Conservation (phyloP, 306 rosid genomes). For the Pueraria montana region DNA sequence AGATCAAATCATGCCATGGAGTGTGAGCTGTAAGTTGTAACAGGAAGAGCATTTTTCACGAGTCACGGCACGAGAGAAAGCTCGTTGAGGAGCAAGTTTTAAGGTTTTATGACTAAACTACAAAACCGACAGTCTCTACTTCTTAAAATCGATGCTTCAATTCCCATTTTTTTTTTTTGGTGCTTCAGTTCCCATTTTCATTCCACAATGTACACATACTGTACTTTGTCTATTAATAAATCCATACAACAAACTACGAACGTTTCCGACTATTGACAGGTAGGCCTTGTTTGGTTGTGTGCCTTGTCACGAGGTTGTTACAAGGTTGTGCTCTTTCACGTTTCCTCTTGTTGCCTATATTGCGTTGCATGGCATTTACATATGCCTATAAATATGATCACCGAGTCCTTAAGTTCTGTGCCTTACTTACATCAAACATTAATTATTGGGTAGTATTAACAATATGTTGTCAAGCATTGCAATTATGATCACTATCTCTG, state of each 20-base stretch:
- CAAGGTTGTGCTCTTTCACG: neutral
- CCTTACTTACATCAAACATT: neutral
- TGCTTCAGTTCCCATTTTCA: neutral
- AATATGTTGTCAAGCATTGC: slow-evolving; percentile 32
- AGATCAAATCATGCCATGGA: neutral
- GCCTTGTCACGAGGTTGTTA: slow-evolving; percentile 11
- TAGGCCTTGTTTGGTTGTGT: neutral
- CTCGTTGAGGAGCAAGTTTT: slow-evolving; percentile 3
- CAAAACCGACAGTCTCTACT: neutral
- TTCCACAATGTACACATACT: neutral
- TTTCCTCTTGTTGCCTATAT: slow-evolving; percentile 6
- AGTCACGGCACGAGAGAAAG: neutral
- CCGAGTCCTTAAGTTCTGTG: neutral
- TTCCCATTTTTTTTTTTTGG: slow-evolving; percentile 1
- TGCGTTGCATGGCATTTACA: neutral
- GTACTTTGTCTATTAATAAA: neutral
- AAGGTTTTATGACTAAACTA: neutral
- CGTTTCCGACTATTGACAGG: slow-evolving; percentile 19
- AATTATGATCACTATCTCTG: neutral
- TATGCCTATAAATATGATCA: slow-evolving; percentile 24
- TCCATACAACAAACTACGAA: neutral
- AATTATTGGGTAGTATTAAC: neutral
- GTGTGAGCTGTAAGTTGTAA: neutral
- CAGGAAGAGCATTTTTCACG: neutral
- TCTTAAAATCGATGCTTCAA: neutral